Evolutionary conservation across 2,329 filamentous ascomycete genomes (phyloP).

Genomic region (Drechslerella dactyloides): DNA sequence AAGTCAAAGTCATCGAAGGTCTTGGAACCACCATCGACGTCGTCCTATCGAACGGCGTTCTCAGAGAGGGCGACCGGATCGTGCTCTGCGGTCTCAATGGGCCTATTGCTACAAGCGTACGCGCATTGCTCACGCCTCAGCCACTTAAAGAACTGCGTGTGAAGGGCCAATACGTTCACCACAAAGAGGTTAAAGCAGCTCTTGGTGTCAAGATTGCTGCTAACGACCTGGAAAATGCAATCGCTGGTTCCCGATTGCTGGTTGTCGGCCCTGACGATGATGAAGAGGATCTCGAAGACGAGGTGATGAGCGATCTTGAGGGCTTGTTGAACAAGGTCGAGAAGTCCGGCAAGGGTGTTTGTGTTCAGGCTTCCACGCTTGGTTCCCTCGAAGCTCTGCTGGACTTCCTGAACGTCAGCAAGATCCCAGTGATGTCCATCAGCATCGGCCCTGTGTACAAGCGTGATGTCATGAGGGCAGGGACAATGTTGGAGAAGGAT

Average conservation of each 20-base stretch:
- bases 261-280: conserved; percentile 95
- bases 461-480: conserved; percentile 91
- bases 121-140: conserved; percentile 89
- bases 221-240: conserved; percentile 91
- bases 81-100: conserved; percentile 97
- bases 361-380: conserved; percentile 94
- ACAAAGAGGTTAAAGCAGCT: conserved; percentile 98
- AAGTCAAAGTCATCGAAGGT: conserved; percentile 98
- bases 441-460: conserved; percentile 98
- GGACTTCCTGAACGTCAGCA: conserved; percentile 92
- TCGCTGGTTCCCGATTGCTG: conserved; percentile 91
- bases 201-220: conserved; percentile 99
- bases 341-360: conserved; percentile 91
- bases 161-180: conserved; percentile 89
- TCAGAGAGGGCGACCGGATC: conserved; percentile 91
- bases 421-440: conserved; percentile 97
- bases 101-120: conserved; percentile 90
- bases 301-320: conserved; percentile 93
- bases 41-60: conserved; percentile 91
- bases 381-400: conserved; percentile 94
- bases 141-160: conserved; percentile 92
- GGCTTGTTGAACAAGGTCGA: conserved; percentile 89
- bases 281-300: conserved; percentile 93
- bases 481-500: conserved; percentile 62
- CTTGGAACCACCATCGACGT: conserved; percentile 99